Percentiles rank a stretch among this genome's conserved stretches.
Conservation (phyloP, 495 filamentous ascomycete species). For the Hypoxylon fuscum region DNA sequence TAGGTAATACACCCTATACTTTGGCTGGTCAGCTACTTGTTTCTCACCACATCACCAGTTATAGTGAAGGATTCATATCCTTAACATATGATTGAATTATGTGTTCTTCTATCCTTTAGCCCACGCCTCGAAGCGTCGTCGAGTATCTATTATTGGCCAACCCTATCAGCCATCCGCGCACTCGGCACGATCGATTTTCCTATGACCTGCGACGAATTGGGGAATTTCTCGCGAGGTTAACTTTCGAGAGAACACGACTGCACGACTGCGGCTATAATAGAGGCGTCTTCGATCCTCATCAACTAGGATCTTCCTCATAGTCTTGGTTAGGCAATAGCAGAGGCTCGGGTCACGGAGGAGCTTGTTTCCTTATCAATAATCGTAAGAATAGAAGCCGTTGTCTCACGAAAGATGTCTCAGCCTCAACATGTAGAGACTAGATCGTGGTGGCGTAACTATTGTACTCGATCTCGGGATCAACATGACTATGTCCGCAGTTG, state of each 20-base stretch:
- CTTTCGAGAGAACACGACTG: neutral
- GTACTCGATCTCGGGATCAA: neutral
- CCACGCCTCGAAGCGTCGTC: neutral
- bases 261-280: too few relatives aligned
- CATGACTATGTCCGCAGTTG: too few relatives aligned
- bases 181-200: neutral
- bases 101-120: neutral
- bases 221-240: constrained; percentile 1
- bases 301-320: neutral
- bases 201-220: neutral
- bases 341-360: neutral
- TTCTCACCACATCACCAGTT: constrained; percentile 12
- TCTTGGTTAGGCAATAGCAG: too few relatives aligned
- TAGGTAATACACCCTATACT: constrained; percentile 2
- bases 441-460: neutral
- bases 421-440: neutral
- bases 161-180: neutral
- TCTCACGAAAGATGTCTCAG: neutral
- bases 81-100: constrained; percentile 4
- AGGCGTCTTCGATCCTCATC: too few relatives aligned
- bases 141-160: constrained; percentile 1
- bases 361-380: neutral
- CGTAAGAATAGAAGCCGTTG: neutral
- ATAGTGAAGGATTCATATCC: constrained; percentile 9
- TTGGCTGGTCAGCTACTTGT: neutral